Conservation (phyloP, 805 yeast species). For the Myxozyma monticola region DNA sequence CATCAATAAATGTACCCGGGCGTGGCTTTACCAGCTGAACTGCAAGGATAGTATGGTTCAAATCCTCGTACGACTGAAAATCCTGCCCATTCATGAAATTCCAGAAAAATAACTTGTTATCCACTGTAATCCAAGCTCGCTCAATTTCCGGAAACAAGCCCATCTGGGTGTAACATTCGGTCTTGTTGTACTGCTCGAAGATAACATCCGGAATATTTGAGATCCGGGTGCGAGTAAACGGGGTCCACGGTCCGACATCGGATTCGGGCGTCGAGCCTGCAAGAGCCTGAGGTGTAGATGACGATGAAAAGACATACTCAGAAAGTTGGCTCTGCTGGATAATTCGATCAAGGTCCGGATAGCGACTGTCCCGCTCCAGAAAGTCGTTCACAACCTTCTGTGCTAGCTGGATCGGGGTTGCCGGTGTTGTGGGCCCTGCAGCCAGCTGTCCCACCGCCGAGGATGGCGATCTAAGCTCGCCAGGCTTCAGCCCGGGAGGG, state of each 20-base stretch:
- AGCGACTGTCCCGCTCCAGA: slow-evolving; percentile 36
- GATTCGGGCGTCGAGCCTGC: slow-evolving; percentile 10
- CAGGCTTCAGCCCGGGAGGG: background rate
- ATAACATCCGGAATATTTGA: slow-evolving; percentile 78
- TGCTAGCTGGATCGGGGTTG: slow-evolving; percentile 21
- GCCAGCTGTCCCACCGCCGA: background rate
- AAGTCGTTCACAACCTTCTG: slow-evolving; percentile 33
- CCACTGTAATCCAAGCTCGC: slow-evolving; percentile 83
- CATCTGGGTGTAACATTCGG: slow-evolving; percentile 68
- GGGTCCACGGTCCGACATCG: slow-evolving; percentile 42
- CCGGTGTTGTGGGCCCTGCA: background rate
- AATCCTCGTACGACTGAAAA: slow-evolving; percentile 78
- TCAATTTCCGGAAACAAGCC: slow-evolving; percentile 80
- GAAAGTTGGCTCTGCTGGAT: slow-evolving; percentile 37
- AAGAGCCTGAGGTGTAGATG: background rate
- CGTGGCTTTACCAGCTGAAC: slow-evolving; percentile 82
- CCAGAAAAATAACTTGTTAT: slow-evolving; percentile 83
- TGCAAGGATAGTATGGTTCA: slow-evolving; percentile 71
- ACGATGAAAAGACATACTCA: slow-evolving; percentile 32
- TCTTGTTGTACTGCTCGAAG: slow-evolving; percentile 64
- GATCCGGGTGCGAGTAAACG: slow-evolving; percentile 71
- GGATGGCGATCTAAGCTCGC: background rate
- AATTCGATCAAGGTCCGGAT: slow-evolving; percentile 40
- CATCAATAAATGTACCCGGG: slow-evolving; percentile 72
- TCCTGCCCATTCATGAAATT: slow-evolving; percentile 64